phyloP scores from a whole-genome alignment of 2,329 filamentous ascomycete genomes.

The Exophiala aquamarina region DNA sequence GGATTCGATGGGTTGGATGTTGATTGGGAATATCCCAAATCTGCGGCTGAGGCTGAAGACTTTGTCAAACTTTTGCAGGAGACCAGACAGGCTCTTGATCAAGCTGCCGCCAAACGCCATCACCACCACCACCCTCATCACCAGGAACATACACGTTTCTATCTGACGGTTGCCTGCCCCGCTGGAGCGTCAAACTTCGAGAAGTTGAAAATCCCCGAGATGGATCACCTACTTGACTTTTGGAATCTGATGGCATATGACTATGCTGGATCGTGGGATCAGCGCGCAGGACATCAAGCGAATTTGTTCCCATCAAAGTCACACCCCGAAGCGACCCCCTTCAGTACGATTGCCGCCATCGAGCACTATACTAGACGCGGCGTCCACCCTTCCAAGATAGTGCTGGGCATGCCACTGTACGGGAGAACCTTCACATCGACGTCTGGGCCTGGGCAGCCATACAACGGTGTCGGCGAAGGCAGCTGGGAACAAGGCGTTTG shows the following conservation, averaged over 20 bases:
- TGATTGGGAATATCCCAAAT: conserved; percentile 50
- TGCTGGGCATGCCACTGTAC: conserved; percentile 90
- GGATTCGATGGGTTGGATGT: conserved; percentile 63
- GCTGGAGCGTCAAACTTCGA: conserved; percentile 62
- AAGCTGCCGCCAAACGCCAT: conserved; percentile 21
- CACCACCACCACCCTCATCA: too few species aligned
- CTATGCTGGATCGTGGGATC: conserved; percentile 81
- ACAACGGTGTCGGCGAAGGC: conserved; percentile 71
- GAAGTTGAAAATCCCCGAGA: conserved; percentile 61
- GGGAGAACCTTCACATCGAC: conserved; percentile 82
- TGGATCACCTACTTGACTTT: conserved; percentile 69
- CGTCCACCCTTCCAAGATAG: conserved; percentile 70
- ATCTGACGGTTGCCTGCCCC: conserved; percentile 28
- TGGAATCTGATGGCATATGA: conserved; percentile 90
- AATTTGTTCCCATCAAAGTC: conserved; percentile 66
- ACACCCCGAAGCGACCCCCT: conserved; percentile 70
- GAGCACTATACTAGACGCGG: conserved; percentile 65
- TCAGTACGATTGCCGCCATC: conserved; percentile 71
- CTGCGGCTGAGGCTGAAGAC: conserved; percentile 41
- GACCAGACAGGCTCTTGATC: conserved; percentile 36
- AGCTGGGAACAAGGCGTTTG: conserved; percentile 83
- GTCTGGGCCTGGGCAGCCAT: conserved; percentile 68
- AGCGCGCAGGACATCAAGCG: conserved; percentile 70
- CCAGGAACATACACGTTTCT: conserved; percentile 23
- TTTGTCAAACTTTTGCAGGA: conserved; percentile 44